Base-by-base conservation (phyloP, 2,329 filamentous ascomycete species). In the Berkeleyomyces rouxiae region DNA sequence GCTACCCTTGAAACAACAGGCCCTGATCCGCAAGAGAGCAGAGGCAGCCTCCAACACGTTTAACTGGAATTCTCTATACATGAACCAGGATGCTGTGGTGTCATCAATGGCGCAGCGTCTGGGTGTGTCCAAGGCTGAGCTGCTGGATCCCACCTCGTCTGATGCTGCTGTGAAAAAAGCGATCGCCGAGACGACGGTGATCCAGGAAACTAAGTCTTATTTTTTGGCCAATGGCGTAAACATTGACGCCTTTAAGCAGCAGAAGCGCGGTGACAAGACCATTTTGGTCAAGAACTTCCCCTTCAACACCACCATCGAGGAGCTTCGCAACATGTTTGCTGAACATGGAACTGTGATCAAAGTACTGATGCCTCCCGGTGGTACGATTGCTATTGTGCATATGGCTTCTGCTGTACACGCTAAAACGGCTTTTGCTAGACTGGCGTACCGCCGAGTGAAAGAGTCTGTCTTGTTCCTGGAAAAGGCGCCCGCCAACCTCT, bases 31-130 rank as follows among this genome's bases (percentile, higher is more conserved):
- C 71, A 88, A 87, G 69, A 95, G 88, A 74, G 81, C 85, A 59
- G 86, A 92, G 69, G 88, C 91, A 31, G 80, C 87, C 7, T 86
- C 85, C 39, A 83, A 81, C 58, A 84, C 82, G 1, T 97, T 97
- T 75, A 96, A 92, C 72, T 99, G 93, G 93, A 99, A 99, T 76
- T 92, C 91, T n/a, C 78, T 99, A n/a, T 99, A 93, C 74, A 95
- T 99, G 88, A 96, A 87, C 74, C 87, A 90, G 75, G 91, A 99
- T 76, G 89, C 93, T 59, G 90, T 99, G 61, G 91, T 96, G 74
- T 84, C 88, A 58, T 95, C 91, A 4, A 83, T 96, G 65, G 90
- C 93, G 58, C 83, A 86, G 70, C 86, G 91, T 61, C 79, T 99
- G 63, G 91, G 92, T 57, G 82, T 99, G 63, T 86, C 87, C 62